Evolutionary conservation across 2,329 filamentous ascomycete genomes (phyloP).

Genomic region (Akanthomyces lecanii): DNA sequence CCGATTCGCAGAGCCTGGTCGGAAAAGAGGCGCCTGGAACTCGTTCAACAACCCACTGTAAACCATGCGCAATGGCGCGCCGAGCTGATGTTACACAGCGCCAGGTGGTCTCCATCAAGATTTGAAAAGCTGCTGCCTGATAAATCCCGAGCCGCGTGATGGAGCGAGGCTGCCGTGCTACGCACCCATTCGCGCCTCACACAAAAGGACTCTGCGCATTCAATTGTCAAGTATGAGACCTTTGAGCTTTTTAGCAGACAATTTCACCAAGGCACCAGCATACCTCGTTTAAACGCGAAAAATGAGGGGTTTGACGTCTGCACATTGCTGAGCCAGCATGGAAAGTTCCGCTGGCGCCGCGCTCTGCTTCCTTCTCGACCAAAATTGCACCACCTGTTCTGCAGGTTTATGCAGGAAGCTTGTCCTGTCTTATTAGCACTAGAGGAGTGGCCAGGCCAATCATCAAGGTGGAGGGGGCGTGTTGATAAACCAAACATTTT

Average conservation of each 20-base stretch:
- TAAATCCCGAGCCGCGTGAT: background rate
- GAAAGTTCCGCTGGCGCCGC: background rate
- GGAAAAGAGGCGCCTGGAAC: background rate
- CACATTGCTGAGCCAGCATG: background rate
- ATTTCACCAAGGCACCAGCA: background rate
- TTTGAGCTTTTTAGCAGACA: background rate
- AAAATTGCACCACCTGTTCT: too few relatives aligned
- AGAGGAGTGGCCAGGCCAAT: too few relatives aligned
- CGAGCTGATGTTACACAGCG: too few relatives aligned
- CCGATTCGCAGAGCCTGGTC: background rate
- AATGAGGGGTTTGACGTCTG: background rate
- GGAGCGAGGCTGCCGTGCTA: background rate
- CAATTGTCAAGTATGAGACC: background rate
- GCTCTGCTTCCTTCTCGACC: background rate
- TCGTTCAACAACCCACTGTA: background rate
- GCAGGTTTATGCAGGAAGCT: too few relatives aligned
- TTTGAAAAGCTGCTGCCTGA: background rate
- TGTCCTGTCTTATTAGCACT: too few relatives aligned
- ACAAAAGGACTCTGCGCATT: too few relatives aligned
- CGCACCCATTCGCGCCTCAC: too few relatives aligned
- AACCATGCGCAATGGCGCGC: background rate
- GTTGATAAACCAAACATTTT: too few relatives aligned
- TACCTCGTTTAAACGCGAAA: background rate
- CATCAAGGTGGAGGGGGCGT: background rate
- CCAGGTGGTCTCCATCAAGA: background rate